phyloP scores from a whole-genome alignment of 2,329 filamentous ascomycete genomes.

The Fusarium stilboides region DNA sequence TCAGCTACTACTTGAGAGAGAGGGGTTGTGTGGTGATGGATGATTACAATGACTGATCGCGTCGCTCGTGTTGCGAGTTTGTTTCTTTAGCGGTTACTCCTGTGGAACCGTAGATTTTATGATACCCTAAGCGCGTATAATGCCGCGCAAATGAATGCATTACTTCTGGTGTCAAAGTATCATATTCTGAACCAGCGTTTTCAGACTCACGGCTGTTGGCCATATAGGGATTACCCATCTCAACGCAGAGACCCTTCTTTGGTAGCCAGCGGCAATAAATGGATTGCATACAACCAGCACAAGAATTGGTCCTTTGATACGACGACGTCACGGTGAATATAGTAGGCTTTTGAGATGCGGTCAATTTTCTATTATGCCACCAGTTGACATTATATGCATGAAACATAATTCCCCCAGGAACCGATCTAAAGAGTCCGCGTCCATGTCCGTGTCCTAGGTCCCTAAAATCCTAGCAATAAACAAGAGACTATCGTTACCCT shows the following conservation, averaged over 20 bases:
- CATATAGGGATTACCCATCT: background rate
- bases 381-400: constrained; percentile 31
- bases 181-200: background rate
- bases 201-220: background rate
- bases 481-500: constrained; percentile 24
- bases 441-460: constrained; percentile 24
- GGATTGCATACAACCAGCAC: background rate
- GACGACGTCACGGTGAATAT: background rate
- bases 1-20: constrained; percentile 20
- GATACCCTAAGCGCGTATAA: constrained; percentile 21
- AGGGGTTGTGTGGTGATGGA: background rate
- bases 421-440: constrained; percentile 38
- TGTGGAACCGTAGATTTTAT: background rate
- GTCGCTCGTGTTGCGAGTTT: constrained; percentile 29
- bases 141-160: constrained; percentile 13
- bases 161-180: background rate
- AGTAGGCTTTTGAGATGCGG: constrained; percentile 1
- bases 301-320: background rate
- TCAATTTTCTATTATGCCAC: constrained; percentile 45
- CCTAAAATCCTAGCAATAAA: constrained; percentile 18
- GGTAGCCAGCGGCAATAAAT: background rate
- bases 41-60: background rate
- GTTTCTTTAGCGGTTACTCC: background rate
- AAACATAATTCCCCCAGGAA: constrained; percentile 33
- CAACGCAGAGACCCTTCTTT: background rate